Percentiles rank a stretch among this genome's conserved stretches.
These are phyloP conservation scores for Rugosomyces carneus DNA, from an alignment of 1,284 basidiomycete species.

Conservation along the genomic window DNA sequence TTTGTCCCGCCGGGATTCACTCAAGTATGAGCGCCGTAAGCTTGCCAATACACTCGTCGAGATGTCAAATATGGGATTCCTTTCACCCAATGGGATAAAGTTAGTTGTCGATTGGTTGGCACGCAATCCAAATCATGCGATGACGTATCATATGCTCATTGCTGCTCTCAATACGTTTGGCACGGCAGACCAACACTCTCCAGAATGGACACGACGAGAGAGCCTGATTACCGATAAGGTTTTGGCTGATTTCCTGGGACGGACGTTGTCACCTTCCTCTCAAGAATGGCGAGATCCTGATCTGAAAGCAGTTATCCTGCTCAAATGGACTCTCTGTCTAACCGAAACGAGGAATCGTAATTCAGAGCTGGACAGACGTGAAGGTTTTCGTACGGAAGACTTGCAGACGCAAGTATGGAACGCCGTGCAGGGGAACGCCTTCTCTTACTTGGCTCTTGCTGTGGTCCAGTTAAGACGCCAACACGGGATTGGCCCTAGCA, in stretches of 20 bases:
- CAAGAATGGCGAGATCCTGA: conserved; percentile 68
- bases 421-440: conserved; percentile 78
- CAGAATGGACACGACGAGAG: conserved; percentile 38
- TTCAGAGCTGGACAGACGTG: conserved; percentile 54
- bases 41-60: conserved; percentile 59
- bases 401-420: conserved; percentile 79
- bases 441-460: conserved; percentile 63
- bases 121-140: conserved; percentile 53
- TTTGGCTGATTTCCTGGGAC: conserved; percentile 50
- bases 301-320: conserved; percentile 67
- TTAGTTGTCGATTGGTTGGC: conserved; percentile 63
- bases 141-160: conserved; percentile 69
- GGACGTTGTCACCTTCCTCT: conserved; percentile 32
- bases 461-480: conserved; percentile 50
- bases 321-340: conserved; percentile 87
- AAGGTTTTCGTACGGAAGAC: conserved; percentile 70
- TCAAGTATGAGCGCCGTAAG: conserved; percentile 65
- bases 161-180: conserved; percentile 67
- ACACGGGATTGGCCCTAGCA: conserved; percentile 33
- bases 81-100: conserved; percentile 54
- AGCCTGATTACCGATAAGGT: conserved; percentile 38
- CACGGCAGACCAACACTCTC: conserved; percentile 49
- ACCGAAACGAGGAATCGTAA: conserved; percentile 70
- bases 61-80: conserved; percentile 57
- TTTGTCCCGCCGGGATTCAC: conserved; percentile 59